A percentile compares a stretch with the other conserved stretches of the same genome.
Conservation (phyloP, 2,329 filamentous ascomycete genomes). For the Neonectria sp. region DNA sequence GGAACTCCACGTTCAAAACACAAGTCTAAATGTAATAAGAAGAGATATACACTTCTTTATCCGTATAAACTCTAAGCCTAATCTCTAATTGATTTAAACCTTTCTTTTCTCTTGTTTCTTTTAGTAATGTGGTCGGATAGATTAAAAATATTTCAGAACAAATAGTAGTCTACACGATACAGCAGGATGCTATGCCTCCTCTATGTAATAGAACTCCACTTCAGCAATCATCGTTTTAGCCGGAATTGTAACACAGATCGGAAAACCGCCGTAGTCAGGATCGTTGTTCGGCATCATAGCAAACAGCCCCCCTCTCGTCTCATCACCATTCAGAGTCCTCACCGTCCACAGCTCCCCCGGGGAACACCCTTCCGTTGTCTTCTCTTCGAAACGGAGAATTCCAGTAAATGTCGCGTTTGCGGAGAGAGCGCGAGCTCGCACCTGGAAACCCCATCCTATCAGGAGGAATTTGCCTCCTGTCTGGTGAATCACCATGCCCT, state of each 20-base stretch:
- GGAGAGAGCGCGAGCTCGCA: neutral
- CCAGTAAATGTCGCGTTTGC: conserved; percentile 17
- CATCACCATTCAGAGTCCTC: conserved; percentile 31
- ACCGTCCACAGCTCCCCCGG: neutral
- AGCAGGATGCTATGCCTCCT: too few species aligned
- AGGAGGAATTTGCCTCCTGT: conserved; percentile 43
- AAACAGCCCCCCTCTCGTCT: conserved; percentile 23
- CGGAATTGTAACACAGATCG: conserved; percentile 66
- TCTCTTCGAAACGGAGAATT: conserved; percentile 5
- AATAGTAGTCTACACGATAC: too few species aligned
- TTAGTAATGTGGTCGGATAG: too few species aligned
- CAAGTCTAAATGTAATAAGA: too few species aligned
- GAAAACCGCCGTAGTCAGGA: conserved; percentile 67
- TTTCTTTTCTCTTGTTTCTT: too few species aligned
- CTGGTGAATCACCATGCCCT: conserved; percentile 48
- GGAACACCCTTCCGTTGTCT: neutral
- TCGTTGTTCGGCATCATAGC: conserved; percentile 55
- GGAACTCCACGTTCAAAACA: too few species aligned
- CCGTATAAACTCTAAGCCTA: too few species aligned
- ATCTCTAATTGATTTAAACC: too few species aligned
- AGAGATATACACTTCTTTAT: too few species aligned
- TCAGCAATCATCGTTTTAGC: conserved; percentile 62
- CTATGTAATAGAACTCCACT: conserved; percentile 49
- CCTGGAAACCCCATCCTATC: conserved; percentile 31
- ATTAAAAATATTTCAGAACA: too few species aligned